Evolutionary conservation across 73 alveolate genomes (phyloP).

Genomic region (Paramecium pentaurelia): DNA sequence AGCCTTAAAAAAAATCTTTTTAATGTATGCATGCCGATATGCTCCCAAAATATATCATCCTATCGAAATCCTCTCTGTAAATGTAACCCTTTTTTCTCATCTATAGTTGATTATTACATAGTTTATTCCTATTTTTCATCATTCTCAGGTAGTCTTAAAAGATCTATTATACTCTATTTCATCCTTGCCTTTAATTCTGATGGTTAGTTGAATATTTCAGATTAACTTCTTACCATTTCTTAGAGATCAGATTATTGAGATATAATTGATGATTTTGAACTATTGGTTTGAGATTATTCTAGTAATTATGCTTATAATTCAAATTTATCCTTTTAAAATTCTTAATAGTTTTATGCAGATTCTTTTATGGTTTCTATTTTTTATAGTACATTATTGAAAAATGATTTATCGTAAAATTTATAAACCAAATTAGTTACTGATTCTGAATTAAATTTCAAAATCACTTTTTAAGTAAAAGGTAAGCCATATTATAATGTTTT

Average conservation of each 20-base stretch:
- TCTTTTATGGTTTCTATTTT: neutral
- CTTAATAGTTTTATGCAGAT: neutral
- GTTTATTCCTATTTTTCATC: neutral
- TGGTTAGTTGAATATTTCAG: neutral
- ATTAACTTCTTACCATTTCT: neutral
- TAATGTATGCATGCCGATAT: constrained; percentile 39
- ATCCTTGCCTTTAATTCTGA: neutral
- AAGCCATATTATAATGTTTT: neutral
- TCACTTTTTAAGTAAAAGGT: constrained; percentile 17
- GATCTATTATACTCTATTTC: neutral
- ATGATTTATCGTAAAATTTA: neutral
- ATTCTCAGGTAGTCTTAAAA: neutral
- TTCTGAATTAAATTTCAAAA: neutral
- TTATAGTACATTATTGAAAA: neutral
- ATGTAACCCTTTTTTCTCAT: neutral
- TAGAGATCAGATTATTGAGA: neutral
- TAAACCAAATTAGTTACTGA: neutral
- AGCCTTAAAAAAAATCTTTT: constrained; percentile 12
- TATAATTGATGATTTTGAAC: neutral
- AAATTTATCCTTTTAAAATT: neutral
- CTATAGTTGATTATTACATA: neutral
- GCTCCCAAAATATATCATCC: constrained; percentile 44
- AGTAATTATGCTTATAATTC: neutral
- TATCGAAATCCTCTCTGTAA: constrained; percentile 39
- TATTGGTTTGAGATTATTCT: neutral